Evolutionary conservation across 768 basidiomycete species (phyloP), one percentile per base, ranked within the genome.

Genomic region (Hypholoma sublateritium): DNA sequence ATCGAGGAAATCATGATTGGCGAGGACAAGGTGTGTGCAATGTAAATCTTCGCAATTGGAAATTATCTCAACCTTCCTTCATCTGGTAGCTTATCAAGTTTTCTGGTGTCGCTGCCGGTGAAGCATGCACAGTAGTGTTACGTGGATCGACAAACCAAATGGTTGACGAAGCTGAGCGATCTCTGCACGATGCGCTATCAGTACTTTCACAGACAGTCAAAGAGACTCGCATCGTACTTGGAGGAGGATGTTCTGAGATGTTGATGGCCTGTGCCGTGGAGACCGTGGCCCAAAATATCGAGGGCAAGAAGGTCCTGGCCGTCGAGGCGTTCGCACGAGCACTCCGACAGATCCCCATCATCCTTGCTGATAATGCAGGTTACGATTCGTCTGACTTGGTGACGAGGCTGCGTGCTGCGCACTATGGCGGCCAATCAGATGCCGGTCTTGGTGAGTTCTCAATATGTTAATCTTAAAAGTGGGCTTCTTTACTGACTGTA

Each of bases 1-100:
- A 97, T 99, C 55, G 97, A 98, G 75, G 97, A 99, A 76, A 89
- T 98, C 64, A 98, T 99, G 82, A 98, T 99, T 62, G 97, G 97
- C 16, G 97, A 99, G 76, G 97, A 99, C 73, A 97, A 95, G 86
- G 96, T 94, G 58, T 21, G 77, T 54, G 17, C 17, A 8, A 39
- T 39, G 17, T 9, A 9, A 24, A 35, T 6, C 6, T 1, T 28
- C 28, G 5, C 4, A 13, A 9, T 24, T 11, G 12, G 19, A 34
- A 28, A 9, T 3, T 19, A 14, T 42, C 34, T 37, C 37, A 17
- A 21, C 7, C 4, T 21, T 49, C 25, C 48, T n/a, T 2, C 53
- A 7, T 32, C 28, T 32, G 5, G 6, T 63, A 98, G 95, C 82
- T 99, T 59, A 97, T 98, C 78, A 99, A 98, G 76, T 99, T 99